These are phyloP conservation scores for Myriosclerotinia scirpicola DNA, from an alignment of 2,329 filamentous ascomycete species.

Conservation along the genomic window DNA sequence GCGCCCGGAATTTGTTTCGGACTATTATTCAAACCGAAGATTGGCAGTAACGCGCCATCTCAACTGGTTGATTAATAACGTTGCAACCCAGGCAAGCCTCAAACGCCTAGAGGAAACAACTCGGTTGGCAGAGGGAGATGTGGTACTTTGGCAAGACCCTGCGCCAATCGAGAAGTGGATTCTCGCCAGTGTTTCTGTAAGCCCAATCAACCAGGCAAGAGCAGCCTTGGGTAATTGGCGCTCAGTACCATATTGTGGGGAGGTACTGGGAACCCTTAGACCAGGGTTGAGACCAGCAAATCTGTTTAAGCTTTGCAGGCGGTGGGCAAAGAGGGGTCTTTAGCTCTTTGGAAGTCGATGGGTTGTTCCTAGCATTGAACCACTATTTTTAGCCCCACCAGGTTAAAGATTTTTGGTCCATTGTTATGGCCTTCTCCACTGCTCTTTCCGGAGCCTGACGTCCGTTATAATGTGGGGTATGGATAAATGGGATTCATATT, in stretches of 20 bases:
- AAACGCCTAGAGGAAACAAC: neutral
- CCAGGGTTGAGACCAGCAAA: conserved; percentile 11
- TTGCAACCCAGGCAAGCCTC: neutral
- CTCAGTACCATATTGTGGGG: conserved; percentile 5
- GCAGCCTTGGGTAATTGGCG: neutral
- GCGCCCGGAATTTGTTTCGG: conserved; percentile 8
- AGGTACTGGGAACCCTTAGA: conserved; percentile 10
- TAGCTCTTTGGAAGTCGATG: neutral
- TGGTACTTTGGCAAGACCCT: conserved; percentile 4
- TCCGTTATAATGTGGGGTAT: conserved; percentile 7
- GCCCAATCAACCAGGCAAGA: conserved; percentile 1
- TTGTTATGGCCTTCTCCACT: neutral
- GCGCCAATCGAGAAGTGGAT: conserved; percentile 6
- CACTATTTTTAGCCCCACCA: conserved; percentile 4
- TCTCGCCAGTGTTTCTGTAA: neutral
- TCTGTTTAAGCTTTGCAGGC: neutral
- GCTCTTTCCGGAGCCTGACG: conserved; percentile 12
- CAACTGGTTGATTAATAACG: conserved; percentile 6
- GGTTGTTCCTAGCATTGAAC: neutral
- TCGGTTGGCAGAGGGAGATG: neutral
- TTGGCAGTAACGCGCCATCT: conserved; percentile 9
- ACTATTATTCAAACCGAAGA: conserved; percentile 5
- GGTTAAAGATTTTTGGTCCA: neutral
- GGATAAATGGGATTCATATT: neutral
- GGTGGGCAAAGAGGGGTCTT: conserved; percentile 8